These are phyloP conservation scores for Microstegium vimineum DNA, from an alignment of 176 grass and related monocot species.

Conservation along the genomic window DNA sequence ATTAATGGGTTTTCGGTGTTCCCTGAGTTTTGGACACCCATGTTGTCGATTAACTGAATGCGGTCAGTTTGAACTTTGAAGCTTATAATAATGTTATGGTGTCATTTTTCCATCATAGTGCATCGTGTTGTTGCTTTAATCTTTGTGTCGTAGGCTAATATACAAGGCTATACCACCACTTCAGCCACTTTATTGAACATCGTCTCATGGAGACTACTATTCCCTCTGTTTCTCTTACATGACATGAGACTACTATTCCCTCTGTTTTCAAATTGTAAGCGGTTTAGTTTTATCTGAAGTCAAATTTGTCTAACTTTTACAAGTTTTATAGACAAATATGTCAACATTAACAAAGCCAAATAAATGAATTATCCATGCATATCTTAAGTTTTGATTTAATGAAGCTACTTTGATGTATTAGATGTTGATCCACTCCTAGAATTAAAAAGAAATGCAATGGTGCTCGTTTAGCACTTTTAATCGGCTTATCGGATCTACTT, in stretches of 20 bases:
- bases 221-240: too few relatives aligned
- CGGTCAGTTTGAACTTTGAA: not conserved
- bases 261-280: not conserved
- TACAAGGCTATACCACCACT: not conserved
- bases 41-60: not conserved
- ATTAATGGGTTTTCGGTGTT: not conserved
- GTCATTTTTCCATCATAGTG: too few relatives aligned
- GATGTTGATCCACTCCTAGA: not conserved
- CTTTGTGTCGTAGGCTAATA: not conserved
- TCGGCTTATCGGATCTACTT: too few relatives aligned
- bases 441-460: too few relatives aligned
- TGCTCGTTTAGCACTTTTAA: too few relatives aligned
- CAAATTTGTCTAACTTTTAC: not conserved
- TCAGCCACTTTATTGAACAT: too few relatives aligned
- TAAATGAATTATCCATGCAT: not conserved
- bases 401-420: not conserved
- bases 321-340: not conserved
- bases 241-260: too few relatives aligned
- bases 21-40: too few relatives aligned
- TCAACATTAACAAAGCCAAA: not conserved
- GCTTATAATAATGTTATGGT: not conserved
- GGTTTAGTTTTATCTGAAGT: not conserved
- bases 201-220: too few relatives aligned
- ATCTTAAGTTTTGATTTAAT: not conserved
- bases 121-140: not conserved